phyloP scores from a whole-genome alignment of 106 monocot genomes.

The Phalaenopsis aphrodite region DNA sequence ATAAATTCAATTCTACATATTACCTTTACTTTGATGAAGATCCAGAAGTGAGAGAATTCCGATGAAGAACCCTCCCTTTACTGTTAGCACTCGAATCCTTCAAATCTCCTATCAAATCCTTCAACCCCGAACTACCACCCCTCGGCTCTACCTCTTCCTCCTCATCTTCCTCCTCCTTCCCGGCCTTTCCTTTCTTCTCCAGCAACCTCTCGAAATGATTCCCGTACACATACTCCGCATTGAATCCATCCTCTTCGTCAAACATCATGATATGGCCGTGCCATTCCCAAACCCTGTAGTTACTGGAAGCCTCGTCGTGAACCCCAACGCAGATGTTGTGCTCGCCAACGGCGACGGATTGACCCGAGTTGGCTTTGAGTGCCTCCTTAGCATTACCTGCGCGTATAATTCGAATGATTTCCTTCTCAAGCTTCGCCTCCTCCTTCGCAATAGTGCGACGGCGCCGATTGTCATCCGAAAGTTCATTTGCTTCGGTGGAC shows the following conservation, averaged over 20 bases:
- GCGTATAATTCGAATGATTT: conserved; percentile 69
- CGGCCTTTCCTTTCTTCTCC: conserved; percentile 18
- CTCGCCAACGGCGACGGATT: conserved; percentile 74
- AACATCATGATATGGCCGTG: conserved; percentile 95
- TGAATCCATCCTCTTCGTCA: conserved; percentile 80
- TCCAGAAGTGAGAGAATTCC: conserved; percentile 19
- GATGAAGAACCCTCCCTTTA: conserved; percentile 37
- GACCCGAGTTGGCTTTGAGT: conserved; percentile 88
- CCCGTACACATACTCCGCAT: conserved; percentile 88
- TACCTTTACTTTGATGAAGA: conserved; percentile 7
- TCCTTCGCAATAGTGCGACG: conserved; percentile 47
- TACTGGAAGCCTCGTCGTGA: conserved; percentile 58
- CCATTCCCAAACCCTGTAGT: conserved; percentile 96
- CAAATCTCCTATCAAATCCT: conserved; percentile 61
- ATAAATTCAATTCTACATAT: background rate
- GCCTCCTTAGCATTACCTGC: conserved; percentile 43
- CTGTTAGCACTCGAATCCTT: conserved; percentile 17
- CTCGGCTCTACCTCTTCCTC: conserved; percentile 29
- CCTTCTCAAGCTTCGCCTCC: conserved; percentile 82
- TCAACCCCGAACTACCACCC: conserved; percentile 41
- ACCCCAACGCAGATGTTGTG: conserved; percentile 82
- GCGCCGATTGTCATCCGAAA: conserved; percentile 16
- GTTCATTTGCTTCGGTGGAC: background rate
- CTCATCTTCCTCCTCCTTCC: conserved; percentile 15
- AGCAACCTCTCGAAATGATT: conserved; percentile 81